Conservation (phyloP, 164 flowering plant species). For the Stephania japonica region DNA sequence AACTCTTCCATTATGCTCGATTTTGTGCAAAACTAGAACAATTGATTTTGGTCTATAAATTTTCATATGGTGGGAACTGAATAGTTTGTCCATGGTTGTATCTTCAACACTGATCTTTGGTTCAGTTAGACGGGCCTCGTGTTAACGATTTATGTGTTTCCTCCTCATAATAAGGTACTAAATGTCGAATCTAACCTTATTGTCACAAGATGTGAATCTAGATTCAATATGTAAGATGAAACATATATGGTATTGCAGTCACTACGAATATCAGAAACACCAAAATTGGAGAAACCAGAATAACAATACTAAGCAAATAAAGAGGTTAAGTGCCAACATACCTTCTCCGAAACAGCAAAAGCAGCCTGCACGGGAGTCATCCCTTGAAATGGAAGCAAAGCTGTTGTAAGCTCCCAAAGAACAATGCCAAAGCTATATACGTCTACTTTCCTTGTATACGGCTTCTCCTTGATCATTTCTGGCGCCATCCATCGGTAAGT, state of each 20-base stretch:
- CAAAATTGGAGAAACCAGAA: neutral
- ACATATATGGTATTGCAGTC: neutral
- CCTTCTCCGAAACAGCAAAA: conserved; percentile 92
- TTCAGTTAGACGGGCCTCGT: neutral
- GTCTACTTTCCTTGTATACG: conserved; percentile 82
- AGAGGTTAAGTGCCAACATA: conserved; percentile 12
- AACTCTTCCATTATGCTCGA: too few species aligned
- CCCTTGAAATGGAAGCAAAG: conserved; percentile 88
- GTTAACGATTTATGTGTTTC: neutral
- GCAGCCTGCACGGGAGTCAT: conserved; percentile 99
- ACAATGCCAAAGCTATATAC: conserved; percentile 95
- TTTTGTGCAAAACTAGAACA: too few species aligned
- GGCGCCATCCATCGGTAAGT: conserved; percentile 99
- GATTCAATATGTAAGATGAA: neutral
- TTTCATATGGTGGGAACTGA: too few species aligned
- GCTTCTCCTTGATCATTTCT: conserved; percentile 91
- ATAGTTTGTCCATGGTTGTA: too few species aligned
- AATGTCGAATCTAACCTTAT: neutral
- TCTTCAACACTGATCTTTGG: too few species aligned
- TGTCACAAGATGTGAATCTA: neutral
- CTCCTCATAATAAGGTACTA: neutral
- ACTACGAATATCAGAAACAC: neutral
- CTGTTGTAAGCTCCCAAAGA: conserved; percentile 85
- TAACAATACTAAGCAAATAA: conserved; percentile 1
- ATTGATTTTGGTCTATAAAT: too few species aligned